Conservation (phyloP, 495 filamentous ascomycete species). For the Aspergillus haitiensis region DNA sequence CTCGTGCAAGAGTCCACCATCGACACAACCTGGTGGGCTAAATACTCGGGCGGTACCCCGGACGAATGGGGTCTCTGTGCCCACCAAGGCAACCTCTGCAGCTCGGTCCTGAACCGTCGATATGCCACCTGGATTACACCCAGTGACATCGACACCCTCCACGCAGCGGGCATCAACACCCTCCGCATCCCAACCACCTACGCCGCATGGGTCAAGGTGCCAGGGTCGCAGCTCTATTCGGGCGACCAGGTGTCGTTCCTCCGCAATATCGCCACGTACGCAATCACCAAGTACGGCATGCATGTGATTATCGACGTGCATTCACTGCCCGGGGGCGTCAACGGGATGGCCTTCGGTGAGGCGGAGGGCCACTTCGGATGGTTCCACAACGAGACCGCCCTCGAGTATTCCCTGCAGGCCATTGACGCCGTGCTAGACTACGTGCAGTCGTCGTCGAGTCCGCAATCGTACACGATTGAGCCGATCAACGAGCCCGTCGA, state of each 20-base stretch:
- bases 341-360: slow-evolving; percentile 35
- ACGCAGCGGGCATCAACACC: slow-evolving; percentile 24
- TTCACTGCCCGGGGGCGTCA: slow-evolving; percentile 34
- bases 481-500: slow-evolving; percentile 25
- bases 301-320: slow-evolving; percentile 36
- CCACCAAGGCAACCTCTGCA: slow-evolving; percentile 29
- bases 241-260: slow-evolving; percentile 33
- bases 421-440: slow-evolving; percentile 31
- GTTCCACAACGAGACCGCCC: slow-evolving; percentile 31
- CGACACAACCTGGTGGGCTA: slow-evolving; percentile 30
- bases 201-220: slow-evolving; percentile 30
- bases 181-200: slow-evolving; percentile 36
- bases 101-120: slow-evolving; percentile 27
- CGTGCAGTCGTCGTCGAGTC: slow-evolving; percentile 27
- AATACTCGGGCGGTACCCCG: slow-evolving; percentile 24
- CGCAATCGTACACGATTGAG: slow-evolving; percentile 30
- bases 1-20: slow-evolving; percentile 39
- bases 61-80: slow-evolving; percentile 38
- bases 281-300: slow-evolving; percentile 33
- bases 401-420: slow-evolving; percentile 30
- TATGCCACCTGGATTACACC: slow-evolving; percentile 35
- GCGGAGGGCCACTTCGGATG: slow-evolving; percentile 31
- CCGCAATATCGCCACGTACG: slow-evolving; percentile 29
- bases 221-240: slow-evolving; percentile 34
- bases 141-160: slow-evolving; percentile 32